A percentile compares a stretch with the other conserved stretches of the same genome.
Conservation (phyloP, 1,284 basidiomycete species). For the Ustilago loliicola region DNA sequence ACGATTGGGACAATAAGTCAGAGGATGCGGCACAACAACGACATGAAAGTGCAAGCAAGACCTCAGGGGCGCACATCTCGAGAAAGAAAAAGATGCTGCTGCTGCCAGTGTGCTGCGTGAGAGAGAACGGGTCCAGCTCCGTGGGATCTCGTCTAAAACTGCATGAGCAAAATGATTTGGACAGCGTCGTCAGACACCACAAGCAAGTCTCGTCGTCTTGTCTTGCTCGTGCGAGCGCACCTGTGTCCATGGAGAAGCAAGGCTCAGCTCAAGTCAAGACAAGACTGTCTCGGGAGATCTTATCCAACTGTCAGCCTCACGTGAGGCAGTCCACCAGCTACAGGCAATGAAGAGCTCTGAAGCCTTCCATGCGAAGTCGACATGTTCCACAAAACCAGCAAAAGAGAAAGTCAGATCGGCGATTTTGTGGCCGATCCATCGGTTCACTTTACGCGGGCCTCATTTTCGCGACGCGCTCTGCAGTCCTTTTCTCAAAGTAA, state of each 20-base stretch:
- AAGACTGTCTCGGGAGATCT: too few relatives aligned
- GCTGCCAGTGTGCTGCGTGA: too few relatives aligned
- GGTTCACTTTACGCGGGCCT: slow-evolving; percentile 34
- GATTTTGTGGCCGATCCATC: not conserved
- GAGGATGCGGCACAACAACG: too few relatives aligned
- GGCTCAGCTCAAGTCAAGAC: too few relatives aligned
- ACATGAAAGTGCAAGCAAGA: not conserved
- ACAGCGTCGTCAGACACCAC: not conserved
- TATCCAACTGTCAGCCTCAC: too few relatives aligned
- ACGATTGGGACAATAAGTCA: too few relatives aligned
- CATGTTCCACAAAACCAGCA: not conserved
- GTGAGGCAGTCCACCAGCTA: too few relatives aligned
- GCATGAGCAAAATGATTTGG: not conserved
- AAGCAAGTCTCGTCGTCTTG: not conserved
- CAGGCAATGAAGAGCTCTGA: too few relatives aligned
- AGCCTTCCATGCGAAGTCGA: too few relatives aligned
- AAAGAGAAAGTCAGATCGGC: not conserved
- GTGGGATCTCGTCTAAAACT: not conserved
- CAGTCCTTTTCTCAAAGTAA: slow-evolving; percentile 30
- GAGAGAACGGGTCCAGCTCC: not conserved
- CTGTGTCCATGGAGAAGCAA: not conserved
- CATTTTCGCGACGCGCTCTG: slow-evolving; percentile 37
- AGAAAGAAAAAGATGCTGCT: not conserved
- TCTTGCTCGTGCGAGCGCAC: not conserved
- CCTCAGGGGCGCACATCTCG: not conserved